Percentiles rank a stretch among this genome's conserved stretches.
phyloP scores from a whole-genome alignment of 495 filamentous ascomycete genomes.

The Baudoinia panamericana region DNA sequence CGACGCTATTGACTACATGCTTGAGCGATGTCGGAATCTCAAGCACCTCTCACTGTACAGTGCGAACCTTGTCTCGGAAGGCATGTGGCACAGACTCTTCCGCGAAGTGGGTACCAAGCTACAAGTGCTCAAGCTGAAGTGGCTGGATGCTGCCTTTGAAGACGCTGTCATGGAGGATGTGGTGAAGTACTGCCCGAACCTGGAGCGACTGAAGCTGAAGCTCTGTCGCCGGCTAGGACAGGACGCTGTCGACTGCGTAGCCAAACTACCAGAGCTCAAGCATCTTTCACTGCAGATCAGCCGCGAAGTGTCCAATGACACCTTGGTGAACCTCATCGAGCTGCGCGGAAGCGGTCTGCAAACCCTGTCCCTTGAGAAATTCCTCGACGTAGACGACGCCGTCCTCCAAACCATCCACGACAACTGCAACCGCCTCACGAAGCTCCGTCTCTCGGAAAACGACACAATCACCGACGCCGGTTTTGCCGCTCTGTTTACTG shows the following conservation, averaged over 20 bases:
- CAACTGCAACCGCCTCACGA: slow-evolving; percentile 51
- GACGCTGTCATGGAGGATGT: slow-evolving; percentile 47
- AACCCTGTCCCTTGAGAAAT: slow-evolving; percentile 56
- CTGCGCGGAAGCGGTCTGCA: slow-evolving; percentile 45
- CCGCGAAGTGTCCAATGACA: slow-evolving; percentile 39
- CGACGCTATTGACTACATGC: slow-evolving; percentile 61
- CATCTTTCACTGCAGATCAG: slow-evolving; percentile 59
- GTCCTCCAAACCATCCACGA: slow-evolving; percentile 45
- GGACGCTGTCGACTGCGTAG: slow-evolving; percentile 39
- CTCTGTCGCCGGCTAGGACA: slow-evolving; percentile 41
- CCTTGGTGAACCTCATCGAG: slow-evolving; percentile 47
- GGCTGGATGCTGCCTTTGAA: slow-evolving; percentile 59
- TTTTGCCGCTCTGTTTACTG: slow-evolving; percentile 54
- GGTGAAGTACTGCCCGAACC: slow-evolving; percentile 46
- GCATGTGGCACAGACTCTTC: slow-evolving; percentile 56
- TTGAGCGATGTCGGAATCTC: slow-evolving; percentile 51
- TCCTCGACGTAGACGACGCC: slow-evolving; percentile 30
- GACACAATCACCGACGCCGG: slow-evolving; percentile 58
- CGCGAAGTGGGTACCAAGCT: slow-evolving; percentile 46
- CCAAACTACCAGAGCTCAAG: slow-evolving; percentile 43
- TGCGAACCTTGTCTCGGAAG: slow-evolving; percentile 64
- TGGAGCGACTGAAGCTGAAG: slow-evolving; percentile 61
- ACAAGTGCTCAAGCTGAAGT: slow-evolving; percentile 52
- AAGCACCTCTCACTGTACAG: slow-evolving; percentile 54
- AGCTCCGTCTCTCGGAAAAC: slow-evolving; percentile 67